phyloP scores from a whole-genome alignment of 352 stramenopile genomes.

The Phytophthora melonis region DNA sequence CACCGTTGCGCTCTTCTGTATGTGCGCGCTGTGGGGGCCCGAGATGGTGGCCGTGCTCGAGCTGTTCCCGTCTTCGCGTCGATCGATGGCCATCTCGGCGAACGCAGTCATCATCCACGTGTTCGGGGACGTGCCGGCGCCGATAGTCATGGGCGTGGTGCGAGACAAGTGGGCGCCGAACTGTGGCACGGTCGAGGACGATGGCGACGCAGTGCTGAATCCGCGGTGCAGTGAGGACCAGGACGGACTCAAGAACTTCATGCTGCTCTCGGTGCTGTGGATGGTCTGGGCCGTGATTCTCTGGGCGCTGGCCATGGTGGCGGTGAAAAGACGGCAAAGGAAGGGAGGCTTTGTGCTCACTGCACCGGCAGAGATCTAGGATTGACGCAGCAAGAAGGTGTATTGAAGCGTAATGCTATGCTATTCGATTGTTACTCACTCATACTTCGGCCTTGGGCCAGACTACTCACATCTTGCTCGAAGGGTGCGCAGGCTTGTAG shows the following conservation, averaged over 20 bases:
- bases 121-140: slow-evolving; percentile 91
- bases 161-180: slow-evolving; percentile 87
- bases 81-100: slow-evolving; percentile 84
- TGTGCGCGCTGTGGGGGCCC: slow-evolving; percentile 64
- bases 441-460: not conserved
- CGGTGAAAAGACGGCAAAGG: slow-evolving; percentile 40
- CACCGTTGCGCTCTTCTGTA: slow-evolving; percentile 55
- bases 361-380: slow-evolving; percentile 35
- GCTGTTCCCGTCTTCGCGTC: slow-evolving; percentile 71
- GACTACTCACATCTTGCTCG: slow-evolving; percentile 30
- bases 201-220: slow-evolving; percentile 54
- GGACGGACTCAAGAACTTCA: slow-evolving; percentile 56
- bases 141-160: slow-evolving; percentile 87
- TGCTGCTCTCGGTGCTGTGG: slow-evolving; percentile 67
- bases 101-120: slow-evolving; percentile 88
- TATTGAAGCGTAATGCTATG: not conserved
- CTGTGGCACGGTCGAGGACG: slow-evolving; percentile 65
- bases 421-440: too few species aligned
- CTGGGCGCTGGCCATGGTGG: slow-evolving; percentile 47
- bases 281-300: slow-evolving; percentile 68
- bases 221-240: slow-evolving; percentile 56
- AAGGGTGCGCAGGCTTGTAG: slow-evolving; percentile 2
- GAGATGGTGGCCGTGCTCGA: slow-evolving; percentile 84
- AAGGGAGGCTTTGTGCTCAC: slow-evolving; percentile 39
- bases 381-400: not conserved